Base-by-base conservation (phyloP, 495 filamentous ascomycete genomes). In the Aspergillus baeticus region DNA sequence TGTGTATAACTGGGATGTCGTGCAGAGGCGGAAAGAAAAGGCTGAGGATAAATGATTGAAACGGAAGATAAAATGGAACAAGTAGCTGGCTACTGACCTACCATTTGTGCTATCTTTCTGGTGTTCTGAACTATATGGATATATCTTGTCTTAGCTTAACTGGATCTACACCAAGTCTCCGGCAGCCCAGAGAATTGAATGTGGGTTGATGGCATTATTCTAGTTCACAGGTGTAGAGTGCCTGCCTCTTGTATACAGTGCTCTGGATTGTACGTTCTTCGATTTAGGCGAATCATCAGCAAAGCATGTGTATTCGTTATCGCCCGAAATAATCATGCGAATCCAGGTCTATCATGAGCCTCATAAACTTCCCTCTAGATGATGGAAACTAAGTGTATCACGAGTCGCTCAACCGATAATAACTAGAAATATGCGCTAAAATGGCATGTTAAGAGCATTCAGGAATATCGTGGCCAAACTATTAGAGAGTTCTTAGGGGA, bases 1-100 rank as follows among this genome's bases (percentile, higher is more conserved):
- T 53, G 90, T 98, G n/a, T 98, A 98, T 70, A 98, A 98, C 69
- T 97, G 93, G 90, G 94, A 98, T 66, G 89, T 98, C 6, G 89
- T 90, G 33, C 86, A 95, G 79, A 89, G 93, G 71, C 77, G 94
- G 55, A 96, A 95, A 80, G 93, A 96, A 54, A 93, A 90, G 69
- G 81, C 79, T 15, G 87, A 17, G 5, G 13, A 14, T 4, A 38
- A 38, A 38, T 14, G 10, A 17, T 13, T 17, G 15, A 38, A 14
- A 4, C 36, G 3, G 3, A 15, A 47, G 45, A 11, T 50, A 23
- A 45, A 29, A 10, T 13, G 26, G 37, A 36, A 31, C 6, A 31
- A 18, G 49, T 52, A 52, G 49, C 49, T 52, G 49, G 49, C 49
- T 52, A 52, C 49, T 42, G 22, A 31, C 49, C 36, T 31, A 21